Evolutionary conservation across 148 eudicot genomes (phyloP).

Genomic region (Fagopyrum tataricum): DNA sequence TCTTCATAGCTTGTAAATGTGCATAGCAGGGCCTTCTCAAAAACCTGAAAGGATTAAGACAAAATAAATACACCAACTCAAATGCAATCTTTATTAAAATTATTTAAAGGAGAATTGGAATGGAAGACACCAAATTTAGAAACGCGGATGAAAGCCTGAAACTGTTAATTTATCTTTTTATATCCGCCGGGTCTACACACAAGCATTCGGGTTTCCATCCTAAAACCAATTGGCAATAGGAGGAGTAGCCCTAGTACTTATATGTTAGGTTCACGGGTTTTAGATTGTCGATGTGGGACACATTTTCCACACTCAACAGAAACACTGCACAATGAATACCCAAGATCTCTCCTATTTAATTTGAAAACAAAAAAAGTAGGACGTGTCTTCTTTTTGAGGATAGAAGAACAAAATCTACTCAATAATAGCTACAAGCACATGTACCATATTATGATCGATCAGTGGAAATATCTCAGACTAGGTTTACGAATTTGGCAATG

Average conservation of each 20-base stretch:
- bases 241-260: no score
- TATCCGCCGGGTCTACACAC: no score
- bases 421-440: not conserved
- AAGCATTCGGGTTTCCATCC: no score
- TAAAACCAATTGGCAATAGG: no score
- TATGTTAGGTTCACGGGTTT: no score
- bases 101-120: not conserved
- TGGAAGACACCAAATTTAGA: not conserved
- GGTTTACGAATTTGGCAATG: not conserved
- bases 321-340: not conserved
- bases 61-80: not conserved
- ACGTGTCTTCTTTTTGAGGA: not conserved
- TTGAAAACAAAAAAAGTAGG: not conserved
- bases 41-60: slow-evolving; percentile 45
- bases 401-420: not conserved
- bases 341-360: not conserved
- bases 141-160: not conserved
- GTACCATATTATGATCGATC: not conserved
- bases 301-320: no score
- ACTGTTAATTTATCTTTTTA: no score
- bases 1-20: slow-evolving; percentile 82
- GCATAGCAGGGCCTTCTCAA: slow-evolving; percentile 78
- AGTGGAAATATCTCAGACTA: not conserved
- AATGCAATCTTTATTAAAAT: not conserved
- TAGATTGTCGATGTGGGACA: no score